Conservation (phyloP, 495 filamentous ascomycete species). For the Daldinia vernicosa region DNA sequence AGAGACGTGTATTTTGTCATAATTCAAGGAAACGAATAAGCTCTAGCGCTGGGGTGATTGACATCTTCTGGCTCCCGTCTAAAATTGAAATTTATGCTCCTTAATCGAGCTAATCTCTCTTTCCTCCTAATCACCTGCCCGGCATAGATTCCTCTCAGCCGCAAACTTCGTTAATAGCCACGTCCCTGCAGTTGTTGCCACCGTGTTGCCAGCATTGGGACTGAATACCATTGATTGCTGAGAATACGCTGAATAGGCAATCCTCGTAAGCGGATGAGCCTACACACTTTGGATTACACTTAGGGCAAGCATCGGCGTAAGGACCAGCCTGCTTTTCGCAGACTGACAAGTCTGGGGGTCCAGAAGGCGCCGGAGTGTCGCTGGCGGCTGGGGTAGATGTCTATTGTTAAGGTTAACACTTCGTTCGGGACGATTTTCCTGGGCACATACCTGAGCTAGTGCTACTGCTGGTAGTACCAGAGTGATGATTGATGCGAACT, state of each 20-base stretch:
- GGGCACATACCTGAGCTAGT: conserved; percentile 5
- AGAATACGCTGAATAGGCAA: conserved; percentile 16
- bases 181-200: conserved; percentile 5
- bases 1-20: not conserved
- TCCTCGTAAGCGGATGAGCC: conserved; percentile 5
- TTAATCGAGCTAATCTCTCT: too few species aligned
- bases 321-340: conserved; percentile 14
- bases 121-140: not conserved
- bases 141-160: not conserved
- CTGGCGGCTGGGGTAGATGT: not conserved
- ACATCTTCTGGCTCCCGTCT: not conserved
- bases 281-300: conserved; percentile 4
- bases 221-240: conserved; percentile 9
- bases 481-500: conserved; percentile 1
- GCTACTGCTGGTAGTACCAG: not conserved
- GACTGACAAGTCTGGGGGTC: conserved; percentile 6
- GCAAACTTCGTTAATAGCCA: conserved; percentile 9
- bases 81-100: too few species aligned
- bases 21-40: not conserved
- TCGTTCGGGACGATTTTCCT: not conserved
- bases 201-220: conserved; percentile 25
- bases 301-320: conserved; percentile 19
- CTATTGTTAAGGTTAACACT: not conserved
- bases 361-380: not conserved
- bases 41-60: not conserved